A percentile compares a stretch with the other conserved stretches of the same genome.
phyloP scores from a whole-genome alignment of 2,329 filamentous ascomycete species.

The Ceratocystis smalleyi region DNA sequence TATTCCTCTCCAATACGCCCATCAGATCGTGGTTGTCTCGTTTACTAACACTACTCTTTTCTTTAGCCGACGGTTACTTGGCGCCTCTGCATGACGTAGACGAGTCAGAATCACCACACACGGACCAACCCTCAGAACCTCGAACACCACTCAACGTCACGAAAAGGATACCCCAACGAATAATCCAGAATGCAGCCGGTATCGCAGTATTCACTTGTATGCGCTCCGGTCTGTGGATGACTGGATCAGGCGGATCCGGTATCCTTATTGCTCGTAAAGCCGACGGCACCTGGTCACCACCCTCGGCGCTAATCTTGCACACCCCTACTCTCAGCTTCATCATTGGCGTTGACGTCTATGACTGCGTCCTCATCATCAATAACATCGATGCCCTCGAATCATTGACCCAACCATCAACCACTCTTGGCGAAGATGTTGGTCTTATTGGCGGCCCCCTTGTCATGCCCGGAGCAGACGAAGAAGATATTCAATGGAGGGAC shows the following conservation, averaged over 20 bases:
- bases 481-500: conserved; percentile 36
- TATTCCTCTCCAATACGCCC: conserved; percentile 18
- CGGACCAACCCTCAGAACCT: conserved; percentile 25
- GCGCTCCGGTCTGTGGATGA: conserved; percentile 83
- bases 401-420: conserved; percentile 65
- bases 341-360: conserved; percentile 85
- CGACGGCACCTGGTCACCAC: conserved; percentile 81
- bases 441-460: conserved; percentile 62
- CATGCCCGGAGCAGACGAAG: conserved; percentile 35
- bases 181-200: conserved; percentile 78
- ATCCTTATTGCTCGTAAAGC: conserved; percentile 70
- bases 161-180: conserved; percentile 72
- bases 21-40: neutral
- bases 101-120: conserved; percentile 16
- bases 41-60: conserved; percentile 6
- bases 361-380: conserved; percentile 88
- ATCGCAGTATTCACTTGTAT: conserved; percentile 91
- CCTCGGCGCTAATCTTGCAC: conserved; percentile 79
- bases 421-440: conserved; percentile 66
- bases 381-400: conserved; percentile 68
- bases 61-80: conserved; percentile 40
- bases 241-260: conserved; percentile 78
- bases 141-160: conserved; percentile 33
- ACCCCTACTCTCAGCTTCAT: conserved; percentile 80
- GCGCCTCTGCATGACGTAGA: conserved; percentile 29